phyloP scores from a whole-genome alignment of 106 monocot genomes.

The Dactylorhiza incarnata region DNA sequence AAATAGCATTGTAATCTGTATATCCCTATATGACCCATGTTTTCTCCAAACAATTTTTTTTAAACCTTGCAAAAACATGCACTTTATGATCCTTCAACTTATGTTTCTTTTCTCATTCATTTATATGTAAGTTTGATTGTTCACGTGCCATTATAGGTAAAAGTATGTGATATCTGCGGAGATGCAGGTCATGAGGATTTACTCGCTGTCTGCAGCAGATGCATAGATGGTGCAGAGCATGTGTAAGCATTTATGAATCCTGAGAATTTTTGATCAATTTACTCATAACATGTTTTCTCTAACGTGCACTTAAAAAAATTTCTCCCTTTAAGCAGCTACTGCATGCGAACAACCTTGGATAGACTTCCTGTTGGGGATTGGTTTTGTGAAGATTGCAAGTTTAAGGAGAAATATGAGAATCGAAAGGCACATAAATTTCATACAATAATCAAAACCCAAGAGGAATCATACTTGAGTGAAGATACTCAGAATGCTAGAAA shows the following conservation, averaged over 20 bases:
- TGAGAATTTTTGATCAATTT: constrained; percentile 1
- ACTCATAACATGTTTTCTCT: neutral
- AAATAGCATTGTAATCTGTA: neutral
- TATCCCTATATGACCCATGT: neutral
- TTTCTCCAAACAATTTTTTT: neutral
- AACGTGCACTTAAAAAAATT: neutral
- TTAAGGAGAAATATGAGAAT: constrained; percentile 27
- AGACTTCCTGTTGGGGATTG: constrained; percentile 90
- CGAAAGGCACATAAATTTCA: constrained; percentile 28
- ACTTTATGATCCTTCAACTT: neutral
- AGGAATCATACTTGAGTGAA: constrained; percentile 14
- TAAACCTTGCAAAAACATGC: neutral
- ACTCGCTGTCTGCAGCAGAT: constrained; percentile 78
- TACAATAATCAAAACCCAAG: constrained; percentile 10
- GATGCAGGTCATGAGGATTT: constrained; percentile 81
- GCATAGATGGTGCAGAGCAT: constrained; percentile 96
- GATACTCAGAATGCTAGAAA: constrained; percentile 22
- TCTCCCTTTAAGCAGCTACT: constrained; percentile 59
- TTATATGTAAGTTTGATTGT: constrained; percentile 3
- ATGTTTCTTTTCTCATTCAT: neutral
- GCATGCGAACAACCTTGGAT: constrained; percentile 69
- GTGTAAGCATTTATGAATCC: constrained; percentile 47
- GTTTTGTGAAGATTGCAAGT: constrained; percentile 88
- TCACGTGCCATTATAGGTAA: constrained; percentile 45
- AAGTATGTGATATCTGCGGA: constrained; percentile 98